Percentiles rank a stretch among this genome's conserved stretches.
These are phyloP conservation scores for Aphanoascus verrucosus DNA, from an alignment of 2,329 filamentous ascomycete species.

Conservation along the genomic window DNA sequence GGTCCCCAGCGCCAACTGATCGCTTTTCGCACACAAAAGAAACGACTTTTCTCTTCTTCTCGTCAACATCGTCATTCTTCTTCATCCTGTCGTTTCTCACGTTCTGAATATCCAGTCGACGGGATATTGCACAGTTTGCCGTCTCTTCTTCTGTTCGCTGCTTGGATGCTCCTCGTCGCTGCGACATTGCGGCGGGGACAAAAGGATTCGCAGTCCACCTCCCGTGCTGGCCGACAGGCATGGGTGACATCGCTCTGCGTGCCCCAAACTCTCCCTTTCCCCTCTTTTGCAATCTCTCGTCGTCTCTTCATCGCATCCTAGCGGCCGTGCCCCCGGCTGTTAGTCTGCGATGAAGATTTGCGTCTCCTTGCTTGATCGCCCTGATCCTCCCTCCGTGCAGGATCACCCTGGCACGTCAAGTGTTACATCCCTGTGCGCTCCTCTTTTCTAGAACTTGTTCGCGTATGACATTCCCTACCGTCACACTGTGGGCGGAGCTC, in stretches of 20 bases:
- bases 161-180: background rate
- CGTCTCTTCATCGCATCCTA: background rate
- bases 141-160: background rate
- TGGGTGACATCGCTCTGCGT: background rate
- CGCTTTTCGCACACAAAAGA: background rate
- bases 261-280: background rate
- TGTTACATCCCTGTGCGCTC: background rate
- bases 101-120: background rate
- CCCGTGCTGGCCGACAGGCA: background rate
- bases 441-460: slow-evolving; percentile 4
- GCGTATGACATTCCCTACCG: background rate
- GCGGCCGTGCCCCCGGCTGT: background rate
- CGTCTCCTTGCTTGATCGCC: background rate
- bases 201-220: too few species aligned
- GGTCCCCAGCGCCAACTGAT: background rate
- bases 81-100: background rate
- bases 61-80: background rate
- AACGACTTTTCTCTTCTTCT: background rate
- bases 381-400: background rate
- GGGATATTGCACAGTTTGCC: background rate
- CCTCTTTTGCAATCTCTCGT: background rate
- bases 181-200: too few species aligned
- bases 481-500: background rate
- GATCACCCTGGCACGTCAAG: background rate
- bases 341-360: too few species aligned